A percentile compares a stretch with the other conserved stretches of the same genome.
Evolutionary conservation across 345 rosid species (phyloP).

Genomic region (Populus euphratica): DNA sequence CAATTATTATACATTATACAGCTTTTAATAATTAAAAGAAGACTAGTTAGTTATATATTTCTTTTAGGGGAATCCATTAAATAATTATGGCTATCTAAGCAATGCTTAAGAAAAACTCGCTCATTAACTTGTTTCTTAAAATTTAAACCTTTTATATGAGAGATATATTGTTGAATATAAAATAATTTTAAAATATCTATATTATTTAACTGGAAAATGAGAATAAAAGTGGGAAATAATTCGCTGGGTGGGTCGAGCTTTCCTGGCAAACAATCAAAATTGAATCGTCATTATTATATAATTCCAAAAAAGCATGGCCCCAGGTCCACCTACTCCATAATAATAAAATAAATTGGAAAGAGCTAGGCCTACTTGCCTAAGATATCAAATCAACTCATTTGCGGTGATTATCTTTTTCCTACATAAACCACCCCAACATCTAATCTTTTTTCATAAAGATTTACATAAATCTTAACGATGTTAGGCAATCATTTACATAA

Average conservation of each 20-base stretch:
- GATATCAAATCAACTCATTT: background rate
- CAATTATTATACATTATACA: too few species aligned
- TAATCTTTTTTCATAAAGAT: background rate
- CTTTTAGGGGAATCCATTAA: background rate
- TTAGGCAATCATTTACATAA: conserved; percentile 32
- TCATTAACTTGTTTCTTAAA: too few species aligned
- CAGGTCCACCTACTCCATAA: conserved; percentile 45
- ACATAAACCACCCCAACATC: background rate
- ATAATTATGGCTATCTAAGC: background rate
- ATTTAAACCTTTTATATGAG: background rate
- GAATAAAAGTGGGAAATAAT: background rate
- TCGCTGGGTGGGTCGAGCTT: background rate
- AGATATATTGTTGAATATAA: background rate
- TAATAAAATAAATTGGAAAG: background rate
- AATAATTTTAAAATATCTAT: background rate
- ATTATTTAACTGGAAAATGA: background rate
- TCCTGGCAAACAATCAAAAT: background rate
- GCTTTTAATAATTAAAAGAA: too few species aligned
- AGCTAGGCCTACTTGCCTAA: background rate
- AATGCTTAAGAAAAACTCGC: background rate
- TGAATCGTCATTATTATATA: conserved; percentile 3
- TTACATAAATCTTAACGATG: conserved; percentile 22
- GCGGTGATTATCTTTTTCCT: background rate
- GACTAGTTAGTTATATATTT: background rate
- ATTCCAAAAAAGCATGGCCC: conserved; percentile 37